Percentiles rank a stretch among this genome's conserved stretches.
These are phyloP conservation scores for Brasenia schreberi DNA, from an alignment of 164 flowering plant genomes.

Conservation along the genomic window DNA sequence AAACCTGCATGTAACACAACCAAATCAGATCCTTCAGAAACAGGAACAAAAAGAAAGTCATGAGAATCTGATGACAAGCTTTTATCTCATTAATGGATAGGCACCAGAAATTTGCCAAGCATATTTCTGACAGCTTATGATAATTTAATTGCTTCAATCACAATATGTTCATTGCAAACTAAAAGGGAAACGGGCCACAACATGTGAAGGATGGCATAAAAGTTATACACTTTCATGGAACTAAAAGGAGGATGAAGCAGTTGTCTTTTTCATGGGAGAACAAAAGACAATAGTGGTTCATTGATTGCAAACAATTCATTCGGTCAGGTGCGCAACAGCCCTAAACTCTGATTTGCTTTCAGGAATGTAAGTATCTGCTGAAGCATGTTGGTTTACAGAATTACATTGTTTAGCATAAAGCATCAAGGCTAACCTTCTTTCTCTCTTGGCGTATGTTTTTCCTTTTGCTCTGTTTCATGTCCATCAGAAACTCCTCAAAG, in stretches of 20 bases:
- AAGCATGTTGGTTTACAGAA: background rate
- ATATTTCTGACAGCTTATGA: background rate
- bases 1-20: conserved; percentile 38
- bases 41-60: background rate
- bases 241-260: background rate
- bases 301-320: background rate
- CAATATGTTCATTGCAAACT: background rate
- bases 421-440: conserved; percentile 50
- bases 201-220: background rate
- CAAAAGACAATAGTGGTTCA: background rate
- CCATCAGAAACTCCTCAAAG: conserved; percentile 96
- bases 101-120: background rate
- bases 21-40: background rate
- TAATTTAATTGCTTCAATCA: background rate
- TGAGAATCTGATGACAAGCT: background rate
- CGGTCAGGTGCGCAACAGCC: background rate
- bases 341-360: background rate
- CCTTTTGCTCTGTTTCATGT: conserved; percentile 85
- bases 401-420: too few relatives aligned
- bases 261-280: background rate
- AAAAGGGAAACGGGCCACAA: background rate
- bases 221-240: too few relatives aligned
- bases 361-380: background rate
- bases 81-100: too few relatives aligned
- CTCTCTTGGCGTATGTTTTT: conserved; percentile 96